phyloP scores from a whole-genome alignment of 73 alveolate genomes.

The Tetrahymena malaccensis region DNA sequence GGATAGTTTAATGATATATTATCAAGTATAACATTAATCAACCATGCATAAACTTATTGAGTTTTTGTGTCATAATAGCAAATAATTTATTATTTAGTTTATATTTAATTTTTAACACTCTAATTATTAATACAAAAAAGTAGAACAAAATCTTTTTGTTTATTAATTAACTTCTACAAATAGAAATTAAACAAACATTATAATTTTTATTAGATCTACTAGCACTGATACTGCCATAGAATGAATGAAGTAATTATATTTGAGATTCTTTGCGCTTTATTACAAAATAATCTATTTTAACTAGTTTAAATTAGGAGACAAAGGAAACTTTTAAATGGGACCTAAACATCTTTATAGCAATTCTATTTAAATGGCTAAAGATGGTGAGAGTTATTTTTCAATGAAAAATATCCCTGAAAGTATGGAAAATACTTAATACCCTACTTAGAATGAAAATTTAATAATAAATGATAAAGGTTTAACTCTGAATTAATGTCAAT shows the following conservation, averaged over 20 bases:
- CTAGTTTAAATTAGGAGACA: not conserved
- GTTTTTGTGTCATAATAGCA: too few species aligned
- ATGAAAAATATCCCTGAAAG: not conserved
- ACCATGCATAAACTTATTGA: too few species aligned
- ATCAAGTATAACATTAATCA: too few species aligned
- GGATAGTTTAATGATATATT: too few species aligned
- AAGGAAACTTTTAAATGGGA: not conserved
- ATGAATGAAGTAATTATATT: not conserved
- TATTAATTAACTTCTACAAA: too few species aligned
- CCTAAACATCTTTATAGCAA: not conserved
- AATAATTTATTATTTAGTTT: too few species aligned
- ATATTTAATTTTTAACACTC: too few species aligned
- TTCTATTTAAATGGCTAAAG: not conserved
- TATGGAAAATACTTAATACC: not conserved
- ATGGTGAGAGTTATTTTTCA: not conserved
- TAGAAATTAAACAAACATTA: too few species aligned
- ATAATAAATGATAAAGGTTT: not conserved
- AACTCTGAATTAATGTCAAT: not conserved
- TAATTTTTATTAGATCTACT: too few species aligned
- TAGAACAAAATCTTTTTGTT: too few species aligned
- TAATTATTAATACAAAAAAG: too few species aligned
- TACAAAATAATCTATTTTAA: not conserved
- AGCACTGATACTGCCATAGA: too few species aligned
- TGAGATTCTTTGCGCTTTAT: not conserved
- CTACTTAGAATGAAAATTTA: not conserved